Conservation (phyloP, 2,329 filamentous ascomycete genomes). For the Cladosporium sp. region DNA sequence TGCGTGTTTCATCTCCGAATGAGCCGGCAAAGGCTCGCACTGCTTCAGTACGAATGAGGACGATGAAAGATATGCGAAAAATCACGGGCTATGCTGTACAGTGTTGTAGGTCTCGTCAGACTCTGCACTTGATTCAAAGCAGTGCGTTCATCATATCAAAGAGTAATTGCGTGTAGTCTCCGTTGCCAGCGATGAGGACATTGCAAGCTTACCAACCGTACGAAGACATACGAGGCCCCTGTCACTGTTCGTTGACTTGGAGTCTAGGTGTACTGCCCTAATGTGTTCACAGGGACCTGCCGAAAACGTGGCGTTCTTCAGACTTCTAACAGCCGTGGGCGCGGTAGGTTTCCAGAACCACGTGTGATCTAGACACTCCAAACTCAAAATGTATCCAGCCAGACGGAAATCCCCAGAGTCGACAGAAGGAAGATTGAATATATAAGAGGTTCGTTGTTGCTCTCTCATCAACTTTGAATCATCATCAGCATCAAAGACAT, state of each 20-base stretch:
- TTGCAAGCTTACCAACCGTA: not conserved
- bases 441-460: not conserved
- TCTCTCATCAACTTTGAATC: not conserved
- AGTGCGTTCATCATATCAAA: not conserved
- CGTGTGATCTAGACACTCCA: conserved; percentile 1
- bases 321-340: not conserved
- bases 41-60: too few species aligned
- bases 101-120: too few species aligned
- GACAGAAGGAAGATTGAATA: not conserved
- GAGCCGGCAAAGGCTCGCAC: too few species aligned
- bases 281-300: not conserved
- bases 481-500: conserved; percentile 1
- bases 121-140: too few species aligned
- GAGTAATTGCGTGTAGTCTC: not conserved
- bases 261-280: conserved; percentile 1
- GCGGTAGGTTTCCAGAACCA: conserved; percentile 8
- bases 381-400: not conserved
- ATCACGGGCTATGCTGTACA: too few species aligned
- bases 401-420: not conserved
- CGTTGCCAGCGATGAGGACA: not conserved
- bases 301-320: not conserved
- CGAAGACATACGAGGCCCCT: not conserved
- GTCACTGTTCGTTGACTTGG: not conserved
- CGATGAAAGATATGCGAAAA: too few species aligned
- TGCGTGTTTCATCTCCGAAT: too few species aligned